A percentile compares a stretch with the other conserved stretches of the same genome.
Evolutionary conservation across 1,139 yeast genomes (phyloP).

Genomic region (Pichia inconspicua): DNA sequence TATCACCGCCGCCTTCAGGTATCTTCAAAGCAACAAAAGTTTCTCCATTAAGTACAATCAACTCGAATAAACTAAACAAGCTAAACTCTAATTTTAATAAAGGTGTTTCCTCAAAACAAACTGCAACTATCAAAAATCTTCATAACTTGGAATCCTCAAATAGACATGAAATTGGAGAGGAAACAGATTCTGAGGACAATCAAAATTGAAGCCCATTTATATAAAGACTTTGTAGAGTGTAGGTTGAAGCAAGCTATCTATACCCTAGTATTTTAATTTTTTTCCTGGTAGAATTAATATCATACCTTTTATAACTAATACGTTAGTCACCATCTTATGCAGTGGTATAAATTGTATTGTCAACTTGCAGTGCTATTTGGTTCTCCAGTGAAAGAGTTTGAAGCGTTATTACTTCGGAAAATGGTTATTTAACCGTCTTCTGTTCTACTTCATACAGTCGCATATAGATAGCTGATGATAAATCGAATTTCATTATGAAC

Average conservation of each 20-base stretch:
- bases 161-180: neutral
- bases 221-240: neutral
- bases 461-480: neutral
- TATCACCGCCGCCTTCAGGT: constrained; percentile 2
- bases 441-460: too few species aligned
- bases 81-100: neutral
- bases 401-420: too few species aligned
- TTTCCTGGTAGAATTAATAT: too few species aligned
- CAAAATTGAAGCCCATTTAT: too few species aligned
- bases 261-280: neutral
- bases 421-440: too few species aligned
- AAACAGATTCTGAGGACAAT: constrained; percentile 7
- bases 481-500: too few species aligned
- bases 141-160: neutral
- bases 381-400: too few species aligned
- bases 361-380: too few species aligned
- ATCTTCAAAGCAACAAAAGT: neutral
- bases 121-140: neutral
- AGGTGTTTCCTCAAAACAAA: neutral
- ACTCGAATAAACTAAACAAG: neutral
- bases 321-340: too few species aligned
- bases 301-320: too few species aligned
- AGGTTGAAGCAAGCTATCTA: neutral
- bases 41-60: neutral
- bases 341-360: too few species aligned